Conservation (phyloP, 148 eudicot genomes). For the Cornus kousa region DNA sequence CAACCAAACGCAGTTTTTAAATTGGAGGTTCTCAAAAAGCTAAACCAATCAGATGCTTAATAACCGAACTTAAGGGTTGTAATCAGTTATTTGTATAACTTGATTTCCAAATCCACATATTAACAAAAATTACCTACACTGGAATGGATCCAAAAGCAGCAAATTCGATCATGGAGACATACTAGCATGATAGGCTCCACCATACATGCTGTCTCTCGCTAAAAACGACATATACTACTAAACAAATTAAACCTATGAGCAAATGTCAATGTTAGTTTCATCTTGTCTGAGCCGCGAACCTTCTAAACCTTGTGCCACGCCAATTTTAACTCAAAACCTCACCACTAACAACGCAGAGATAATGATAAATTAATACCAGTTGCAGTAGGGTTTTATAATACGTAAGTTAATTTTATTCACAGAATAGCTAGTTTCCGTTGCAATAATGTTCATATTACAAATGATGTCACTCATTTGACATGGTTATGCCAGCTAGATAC, state of each 20-base stretch:
- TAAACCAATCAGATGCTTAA: too few species aligned
- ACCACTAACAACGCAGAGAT: neutral
- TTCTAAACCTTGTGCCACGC: conserved; percentile 38
- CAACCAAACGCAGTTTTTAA: too few species aligned
- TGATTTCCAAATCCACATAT: too few species aligned
- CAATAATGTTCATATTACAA: too few species aligned
- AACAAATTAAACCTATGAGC: neutral
- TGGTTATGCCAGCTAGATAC: too few species aligned
- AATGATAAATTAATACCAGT: neutral
- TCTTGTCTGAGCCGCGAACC: conserved; percentile 44
- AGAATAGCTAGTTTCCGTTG: neutral
- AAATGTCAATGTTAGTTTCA: neutral
- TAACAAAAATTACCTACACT: too few species aligned
- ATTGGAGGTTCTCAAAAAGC: too few species aligned
- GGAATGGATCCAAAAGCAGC: neutral
- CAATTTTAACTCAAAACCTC: too few species aligned
- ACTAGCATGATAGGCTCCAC: conserved; percentile 41
- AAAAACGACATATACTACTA: neutral
- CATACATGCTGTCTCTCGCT: conserved; percentile 21
- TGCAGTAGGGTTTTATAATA: neutral
- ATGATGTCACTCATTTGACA: too few species aligned
- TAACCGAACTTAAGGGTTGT: too few species aligned
- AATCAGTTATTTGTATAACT: too few species aligned
- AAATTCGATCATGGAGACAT: conserved; percentile 26
- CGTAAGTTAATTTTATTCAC: neutral